phyloP scores from a whole-genome alignment of 164 flowering plant species.

The Annona squamosa region DNA sequence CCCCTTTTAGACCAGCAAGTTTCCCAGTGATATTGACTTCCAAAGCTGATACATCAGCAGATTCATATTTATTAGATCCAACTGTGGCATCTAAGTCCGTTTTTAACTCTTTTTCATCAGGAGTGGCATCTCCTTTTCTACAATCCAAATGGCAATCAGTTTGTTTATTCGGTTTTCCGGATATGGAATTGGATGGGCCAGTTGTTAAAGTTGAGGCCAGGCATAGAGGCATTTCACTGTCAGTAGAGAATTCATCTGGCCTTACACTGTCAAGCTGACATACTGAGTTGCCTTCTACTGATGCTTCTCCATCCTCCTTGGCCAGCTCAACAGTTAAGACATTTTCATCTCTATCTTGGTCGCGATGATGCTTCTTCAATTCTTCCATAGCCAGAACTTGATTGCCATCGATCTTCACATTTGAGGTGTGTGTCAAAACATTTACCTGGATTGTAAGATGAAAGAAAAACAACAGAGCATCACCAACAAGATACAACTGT shows the following conservation, averaged over 20 bases:
- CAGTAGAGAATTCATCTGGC: neutral
- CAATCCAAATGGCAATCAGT: neutral
- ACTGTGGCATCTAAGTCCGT: neutral
- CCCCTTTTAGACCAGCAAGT: neutral
- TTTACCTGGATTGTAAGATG: slow-evolving; percentile 39
- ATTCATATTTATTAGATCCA: neutral
- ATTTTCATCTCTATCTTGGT: slow-evolving; percentile 35
- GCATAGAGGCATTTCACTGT: neutral
- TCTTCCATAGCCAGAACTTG: slow-evolving; percentile 17
- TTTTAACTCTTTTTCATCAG: neutral
- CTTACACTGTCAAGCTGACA: neutral
- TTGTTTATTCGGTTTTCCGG: neutral
- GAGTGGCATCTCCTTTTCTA: neutral
- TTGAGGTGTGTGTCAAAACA: slow-evolving; percentile 54
- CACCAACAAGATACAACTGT: neutral
- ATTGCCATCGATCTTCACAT: slow-evolving; percentile 15
- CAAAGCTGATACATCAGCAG: neutral
- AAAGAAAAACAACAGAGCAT: neutral
- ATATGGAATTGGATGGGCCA: neutral
- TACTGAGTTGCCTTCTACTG: neutral
- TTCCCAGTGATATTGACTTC: neutral
- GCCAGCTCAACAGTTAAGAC: slow-evolving; percentile 2
- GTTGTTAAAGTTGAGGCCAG: neutral
- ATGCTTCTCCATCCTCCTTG: neutral
- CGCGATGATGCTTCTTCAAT: slow-evolving; percentile 28